These are phyloP conservation scores for Xylaria sp. DNA, from an alignment of 2,329 filamentous ascomycete species.

Conservation along the genomic window DNA sequence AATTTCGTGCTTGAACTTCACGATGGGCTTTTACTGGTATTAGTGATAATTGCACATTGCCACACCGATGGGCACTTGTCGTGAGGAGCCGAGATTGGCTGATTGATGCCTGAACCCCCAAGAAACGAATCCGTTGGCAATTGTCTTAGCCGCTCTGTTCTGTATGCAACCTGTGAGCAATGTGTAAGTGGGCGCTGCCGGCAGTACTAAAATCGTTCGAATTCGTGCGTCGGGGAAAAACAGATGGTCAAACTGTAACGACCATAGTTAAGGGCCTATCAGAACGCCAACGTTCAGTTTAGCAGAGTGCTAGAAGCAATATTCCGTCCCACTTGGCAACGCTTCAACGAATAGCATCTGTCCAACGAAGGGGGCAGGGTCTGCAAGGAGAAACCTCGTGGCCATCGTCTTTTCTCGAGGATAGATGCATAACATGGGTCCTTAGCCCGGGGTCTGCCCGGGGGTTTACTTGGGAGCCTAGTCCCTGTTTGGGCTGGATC, in stretches of 20 bases:
- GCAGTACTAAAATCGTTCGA: conserved; percentile 13
- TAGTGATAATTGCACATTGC: conserved; percentile 20
- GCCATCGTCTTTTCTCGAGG: conserved; percentile 34
- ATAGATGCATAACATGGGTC: conserved; percentile 33
- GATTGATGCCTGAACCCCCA: conserved; percentile 34
- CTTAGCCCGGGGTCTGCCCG: conserved; percentile 12
- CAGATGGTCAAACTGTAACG: conserved; percentile 21
- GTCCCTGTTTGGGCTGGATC: conserved; percentile 29
- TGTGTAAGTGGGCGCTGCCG: conserved; percentile 19
- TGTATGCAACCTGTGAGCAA: conserved; percentile 19
- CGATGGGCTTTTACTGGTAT: neutral
- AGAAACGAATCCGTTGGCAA: conserved; percentile 12
- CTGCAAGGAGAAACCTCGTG: conserved; percentile 40
- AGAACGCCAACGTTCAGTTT: conserved; percentile 9
- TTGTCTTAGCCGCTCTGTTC: conserved; percentile 9
- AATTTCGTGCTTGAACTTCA: conserved; percentile 11
- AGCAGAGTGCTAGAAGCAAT: conserved; percentile 21
- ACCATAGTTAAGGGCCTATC: conserved; percentile 24
- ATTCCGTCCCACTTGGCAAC: conserved; percentile 21
- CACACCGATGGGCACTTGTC: conserved; percentile 16
- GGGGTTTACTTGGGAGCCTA: conserved; percentile 18
- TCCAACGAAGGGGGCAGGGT: conserved; percentile 33
- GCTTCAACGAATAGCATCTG: conserved; percentile 21
- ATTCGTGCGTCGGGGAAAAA: conserved; percentile 17
- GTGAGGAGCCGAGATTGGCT: conserved; percentile 7